A percentile compares a stretch with the other conserved stretches of the same genome.
These are phyloP conservation scores for Blastobotrys persicus DNA, from an alignment of 1,139 yeast genomes.

Conservation along the genomic window DNA sequence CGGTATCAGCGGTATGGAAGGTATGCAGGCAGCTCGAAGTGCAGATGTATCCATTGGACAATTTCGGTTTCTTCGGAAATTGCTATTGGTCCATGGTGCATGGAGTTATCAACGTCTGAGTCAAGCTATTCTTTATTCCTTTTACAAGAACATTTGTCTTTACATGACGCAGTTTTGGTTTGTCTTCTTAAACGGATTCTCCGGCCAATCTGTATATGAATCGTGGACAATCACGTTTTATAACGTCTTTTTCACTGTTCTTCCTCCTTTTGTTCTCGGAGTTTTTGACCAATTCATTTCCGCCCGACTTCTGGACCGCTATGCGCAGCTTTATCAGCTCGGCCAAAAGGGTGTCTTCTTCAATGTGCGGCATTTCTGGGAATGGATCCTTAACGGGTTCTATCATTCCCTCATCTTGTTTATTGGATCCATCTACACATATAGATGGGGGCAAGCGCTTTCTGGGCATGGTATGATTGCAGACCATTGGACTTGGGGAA, in stretches of 20 bases:
- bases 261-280: conserved; percentile 95
- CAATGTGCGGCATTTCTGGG: conserved; percentile 92
- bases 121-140: conserved; percentile 87
- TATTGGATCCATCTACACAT: conserved; percentile 68
- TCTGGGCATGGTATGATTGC: conserved; percentile 63
- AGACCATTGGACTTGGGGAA: conserved; percentile 96
- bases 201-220: conserved; percentile 95
- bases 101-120: conserved; percentile 97
- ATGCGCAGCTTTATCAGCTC: conserved; percentile 87
- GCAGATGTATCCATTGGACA: conserved; percentile 98
- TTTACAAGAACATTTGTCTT: conserved; percentile 90
- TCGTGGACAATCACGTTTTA: conserved; percentile 97
- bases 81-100: conserved; percentile 89
- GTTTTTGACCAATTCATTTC: conserved; percentile 95
- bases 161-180: conserved; percentile 99
- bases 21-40: conserved; percentile 98
- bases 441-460: conserved; percentile 63
- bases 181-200: conserved; percentile 85
- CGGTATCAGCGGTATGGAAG: conserved; percentile 98
- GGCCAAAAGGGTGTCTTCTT: conserved; percentile 89
- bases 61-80: conserved; percentile 77
- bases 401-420: conserved; percentile 88
- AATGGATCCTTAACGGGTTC: conserved; percentile 95
- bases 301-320: conserved; percentile 82
- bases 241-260: conserved; percentile 91